Evolutionary conservation across 2,329 filamentous ascomycete genomes (phyloP).

Genomic region (Parastagonospora nodorum): DNA sequence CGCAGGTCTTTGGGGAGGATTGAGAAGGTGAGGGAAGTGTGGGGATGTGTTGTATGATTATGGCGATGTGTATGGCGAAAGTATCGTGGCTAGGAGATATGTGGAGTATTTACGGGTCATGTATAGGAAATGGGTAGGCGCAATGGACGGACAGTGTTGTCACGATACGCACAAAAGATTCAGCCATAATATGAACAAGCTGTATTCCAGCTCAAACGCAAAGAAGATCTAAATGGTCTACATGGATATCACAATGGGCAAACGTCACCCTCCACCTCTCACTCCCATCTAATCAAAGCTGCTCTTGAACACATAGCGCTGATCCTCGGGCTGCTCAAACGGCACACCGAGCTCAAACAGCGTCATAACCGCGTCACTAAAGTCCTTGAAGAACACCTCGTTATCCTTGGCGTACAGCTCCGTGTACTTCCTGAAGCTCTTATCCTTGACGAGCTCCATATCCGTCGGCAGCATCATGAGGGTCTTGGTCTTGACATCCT

Average conservation of each 20-base stretch:
- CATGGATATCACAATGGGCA: slow-evolving; percentile 7
- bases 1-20: background rate
- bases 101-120: too few species aligned
- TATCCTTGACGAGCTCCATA: slow-evolving; percentile 84
- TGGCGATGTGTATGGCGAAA: too few species aligned
- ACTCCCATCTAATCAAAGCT: slow-evolving; percentile 42
- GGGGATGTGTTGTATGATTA: background rate
- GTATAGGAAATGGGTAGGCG: too few species aligned
- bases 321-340: slow-evolving; percentile 63
- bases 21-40: background rate
- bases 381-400: slow-evolving; percentile 92
- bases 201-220: too few species aligned
- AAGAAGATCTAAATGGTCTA: slow-evolving; percentile 1
- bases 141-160: too few species aligned
- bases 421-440: slow-evolving; percentile 78
- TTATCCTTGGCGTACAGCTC: slow-evolving; percentile 91
- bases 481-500: slow-evolving; percentile 83
- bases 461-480: slow-evolving; percentile 99
- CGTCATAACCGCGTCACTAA: slow-evolving; percentile 75
- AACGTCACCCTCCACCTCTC: background rate
- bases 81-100: too few species aligned
- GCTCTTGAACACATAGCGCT: slow-evolving; percentile 54
- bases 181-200: too few species aligned
- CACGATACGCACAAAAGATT: too few species aligned
- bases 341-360: slow-evolving; percentile 95